Conservation (phyloP, 2,329 filamentous ascomycete genomes). For the Domatiomyces globalis region DNA sequence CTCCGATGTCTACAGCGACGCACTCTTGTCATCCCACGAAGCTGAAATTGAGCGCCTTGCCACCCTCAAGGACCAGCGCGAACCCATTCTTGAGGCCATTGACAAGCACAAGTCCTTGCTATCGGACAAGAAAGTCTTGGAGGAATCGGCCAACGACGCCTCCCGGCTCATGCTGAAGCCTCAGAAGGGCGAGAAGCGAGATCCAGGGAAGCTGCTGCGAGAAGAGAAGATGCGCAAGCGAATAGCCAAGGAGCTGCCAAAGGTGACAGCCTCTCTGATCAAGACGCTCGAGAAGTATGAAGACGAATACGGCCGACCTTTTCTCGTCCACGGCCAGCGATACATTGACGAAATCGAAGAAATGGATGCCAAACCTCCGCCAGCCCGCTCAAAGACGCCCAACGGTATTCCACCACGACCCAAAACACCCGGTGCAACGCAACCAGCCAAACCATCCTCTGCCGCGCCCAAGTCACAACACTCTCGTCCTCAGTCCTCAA, state of each 20-base stretch:
- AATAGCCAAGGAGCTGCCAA: conserved; percentile 89
- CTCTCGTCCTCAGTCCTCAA: conserved; percentile 23
- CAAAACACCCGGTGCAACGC: conserved; percentile 29
- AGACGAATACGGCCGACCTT: conserved; percentile 83
- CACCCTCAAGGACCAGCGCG: conserved; percentile 69
- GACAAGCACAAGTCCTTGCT: conserved; percentile 73
- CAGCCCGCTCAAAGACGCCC: conserved; percentile 62
- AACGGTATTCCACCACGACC: conserved; percentile 43
- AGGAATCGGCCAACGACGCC: conserved; percentile 85
- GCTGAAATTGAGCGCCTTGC: conserved; percentile 75
- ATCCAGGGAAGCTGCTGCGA: conserved; percentile 80
- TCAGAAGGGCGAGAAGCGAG: conserved; percentile 83
- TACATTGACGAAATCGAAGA: conserved; percentile 76
- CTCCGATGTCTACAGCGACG: conserved; percentile 93
- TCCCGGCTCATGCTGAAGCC: conserved; percentile 84
- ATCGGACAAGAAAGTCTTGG: conserved; percentile 71
- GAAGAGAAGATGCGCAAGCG: conserved; percentile 99
- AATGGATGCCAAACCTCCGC: conserved; percentile 44
- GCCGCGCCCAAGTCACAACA: conserved; percentile 7
- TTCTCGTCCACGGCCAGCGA: conserved; percentile 80
- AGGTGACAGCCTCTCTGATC: conserved; percentile 69
- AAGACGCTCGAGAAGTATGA: conserved; percentile 79
- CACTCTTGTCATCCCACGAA: conserved; percentile 86
- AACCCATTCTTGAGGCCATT: conserved; percentile 66
- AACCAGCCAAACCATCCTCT: background rate